A percentile compares a stretch with the other conserved stretches of the same genome.
phyloP scores from a whole-genome alignment of 257 asterid genomes.

The Coffea canephora region DNA sequence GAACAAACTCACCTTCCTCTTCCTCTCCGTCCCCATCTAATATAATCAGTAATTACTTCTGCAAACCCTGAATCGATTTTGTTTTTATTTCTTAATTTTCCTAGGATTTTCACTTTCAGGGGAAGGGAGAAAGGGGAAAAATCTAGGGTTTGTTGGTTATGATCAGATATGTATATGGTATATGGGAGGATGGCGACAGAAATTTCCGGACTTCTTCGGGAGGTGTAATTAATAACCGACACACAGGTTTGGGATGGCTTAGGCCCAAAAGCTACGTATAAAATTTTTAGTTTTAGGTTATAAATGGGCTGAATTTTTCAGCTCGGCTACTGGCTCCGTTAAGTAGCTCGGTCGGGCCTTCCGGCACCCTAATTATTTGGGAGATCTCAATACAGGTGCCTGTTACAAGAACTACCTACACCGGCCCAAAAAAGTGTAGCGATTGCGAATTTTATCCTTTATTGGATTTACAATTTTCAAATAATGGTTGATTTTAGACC shows the following conservation, averaged over 20 bases:
- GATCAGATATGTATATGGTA: not conserved
- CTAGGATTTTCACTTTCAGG: not conserved
- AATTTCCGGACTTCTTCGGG: not conserved
- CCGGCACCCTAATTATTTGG: too few species aligned
- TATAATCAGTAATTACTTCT: not conserved
- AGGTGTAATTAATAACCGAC: not conserved
- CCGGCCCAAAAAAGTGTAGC: too few species aligned
- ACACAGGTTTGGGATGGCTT: not conserved
- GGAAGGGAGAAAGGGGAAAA: not conserved
- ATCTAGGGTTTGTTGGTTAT: not conserved
- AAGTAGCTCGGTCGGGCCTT: too few species aligned
- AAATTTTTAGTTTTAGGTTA: too few species aligned
- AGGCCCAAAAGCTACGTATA: not conserved
- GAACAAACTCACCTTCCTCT: constrained; percentile 89
- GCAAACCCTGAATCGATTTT: not conserved
- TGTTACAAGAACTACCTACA: too few species aligned
- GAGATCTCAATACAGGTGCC: too few species aligned
- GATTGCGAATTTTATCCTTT: too few species aligned
- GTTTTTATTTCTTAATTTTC: not conserved
- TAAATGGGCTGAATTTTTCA: too few species aligned
- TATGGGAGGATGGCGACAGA: not conserved
- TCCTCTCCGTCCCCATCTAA: constrained; percentile 92
- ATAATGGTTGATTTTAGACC: too few species aligned
- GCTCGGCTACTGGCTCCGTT: too few species aligned
- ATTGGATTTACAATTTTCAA: too few species aligned